Conservation (phyloP, 83 land plant species). For the Thuja plicata region DNA sequence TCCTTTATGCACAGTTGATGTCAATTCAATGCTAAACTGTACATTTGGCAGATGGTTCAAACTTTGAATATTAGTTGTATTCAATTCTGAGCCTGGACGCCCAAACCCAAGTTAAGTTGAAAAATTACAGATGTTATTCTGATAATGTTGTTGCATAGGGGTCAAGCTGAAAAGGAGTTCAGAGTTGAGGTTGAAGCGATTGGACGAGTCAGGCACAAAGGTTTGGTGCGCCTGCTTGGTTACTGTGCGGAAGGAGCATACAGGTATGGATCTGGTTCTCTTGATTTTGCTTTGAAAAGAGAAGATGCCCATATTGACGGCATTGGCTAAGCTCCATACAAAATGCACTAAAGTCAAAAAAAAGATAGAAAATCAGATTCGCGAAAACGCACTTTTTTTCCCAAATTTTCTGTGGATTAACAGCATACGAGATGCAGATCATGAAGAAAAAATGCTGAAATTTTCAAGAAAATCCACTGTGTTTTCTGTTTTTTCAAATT, state of each 20-base stretch:
- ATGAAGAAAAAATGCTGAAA: no score
- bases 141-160: conserved; percentile 33
- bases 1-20: neutral
- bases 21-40: neutral
- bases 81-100: neutral
- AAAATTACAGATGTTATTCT: neutral
- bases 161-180: conserved; percentile 81
- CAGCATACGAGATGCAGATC: no score
- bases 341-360: neutral
- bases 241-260: conserved; percentile 81
- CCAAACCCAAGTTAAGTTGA: neutral
- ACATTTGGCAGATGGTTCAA: neutral
- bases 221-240: conserved; percentile 69
- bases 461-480: no score
- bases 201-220: conserved; percentile 76
- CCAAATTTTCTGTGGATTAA: no score
- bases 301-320: neutral
- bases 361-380: no score
- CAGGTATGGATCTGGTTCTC: conserved; percentile 34
- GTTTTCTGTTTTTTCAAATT: no score
- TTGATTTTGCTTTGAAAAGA: neutral
- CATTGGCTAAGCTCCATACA: neutral
- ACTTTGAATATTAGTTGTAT: neutral
- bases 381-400: no score
- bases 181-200: conserved; percentile 79